These are phyloP conservation scores for Emmonsia crescens DNA, from an alignment of 2,329 filamentous ascomycete genomes.

Conservation along the genomic window DNA sequence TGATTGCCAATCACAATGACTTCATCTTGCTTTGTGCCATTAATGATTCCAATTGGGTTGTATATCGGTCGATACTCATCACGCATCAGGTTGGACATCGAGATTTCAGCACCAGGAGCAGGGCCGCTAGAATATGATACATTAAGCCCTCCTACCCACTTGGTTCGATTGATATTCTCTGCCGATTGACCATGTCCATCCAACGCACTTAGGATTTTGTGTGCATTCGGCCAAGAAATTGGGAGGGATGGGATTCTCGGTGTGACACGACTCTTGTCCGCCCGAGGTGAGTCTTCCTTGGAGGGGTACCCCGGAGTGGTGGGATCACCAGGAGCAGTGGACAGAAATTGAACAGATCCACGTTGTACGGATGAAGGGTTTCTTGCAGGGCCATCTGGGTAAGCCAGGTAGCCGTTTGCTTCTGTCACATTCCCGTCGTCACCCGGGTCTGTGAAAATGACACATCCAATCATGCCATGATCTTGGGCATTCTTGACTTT, in stretches of 20 bases:
- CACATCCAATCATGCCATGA: constrained; percentile 34
- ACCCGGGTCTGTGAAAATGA: constrained; percentile 37
- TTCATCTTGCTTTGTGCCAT: constrained; percentile 23
- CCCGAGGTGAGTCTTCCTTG: constrained; percentile 17
- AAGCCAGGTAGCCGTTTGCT: constrained; percentile 35
- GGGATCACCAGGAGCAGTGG: constrained; percentile 18
- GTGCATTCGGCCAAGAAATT: constrained; percentile 21
- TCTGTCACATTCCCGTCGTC: constrained; percentile 40
- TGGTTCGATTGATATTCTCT: constrained; percentile 22
- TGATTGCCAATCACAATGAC: constrained; percentile 44
- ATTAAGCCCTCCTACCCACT: constrained; percentile 25
- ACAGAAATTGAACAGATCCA: constrained; percentile 32
- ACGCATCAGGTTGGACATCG: constrained; percentile 18
- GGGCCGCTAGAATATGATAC: constrained; percentile 23
- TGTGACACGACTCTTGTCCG: constrained; percentile 18
- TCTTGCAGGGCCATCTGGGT: constrained; percentile 34
- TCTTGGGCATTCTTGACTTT: constrained; percentile 41
- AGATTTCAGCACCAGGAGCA: constrained; percentile 17
- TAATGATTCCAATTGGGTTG: constrained; percentile 21
- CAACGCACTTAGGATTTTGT: constrained; percentile 22
- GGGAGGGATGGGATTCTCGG: constrained; percentile 27
- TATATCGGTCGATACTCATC: constrained; percentile 19
- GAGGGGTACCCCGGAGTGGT: constrained; percentile 26
- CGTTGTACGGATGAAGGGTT: constrained; percentile 38
- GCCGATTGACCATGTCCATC: constrained; percentile 24